Base-by-base conservation (phyloP, 805 yeast genomes). In the Schwanniomyces pseudopolymorphus region DNA sequence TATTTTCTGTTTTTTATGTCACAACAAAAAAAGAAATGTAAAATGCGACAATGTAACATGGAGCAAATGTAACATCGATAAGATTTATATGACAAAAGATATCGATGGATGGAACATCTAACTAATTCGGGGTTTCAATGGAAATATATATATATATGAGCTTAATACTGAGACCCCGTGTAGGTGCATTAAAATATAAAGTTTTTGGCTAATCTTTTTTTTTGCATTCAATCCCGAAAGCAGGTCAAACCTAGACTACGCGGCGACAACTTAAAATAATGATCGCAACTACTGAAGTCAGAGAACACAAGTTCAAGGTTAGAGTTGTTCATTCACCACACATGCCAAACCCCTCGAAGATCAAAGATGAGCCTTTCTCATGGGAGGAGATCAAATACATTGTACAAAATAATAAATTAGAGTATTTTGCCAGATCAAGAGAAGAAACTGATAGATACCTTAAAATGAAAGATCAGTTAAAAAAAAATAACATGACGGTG, bases 361-460 rank as follows among this genome's bases (percentile, higher is more conserved):
- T 65, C 9, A 46, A 48, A 40, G 59, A 56, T 11, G 45, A 54
- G 14, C 79, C 82, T 2, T 74, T 78, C 51, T 55, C 70, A 2
- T 83, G 86, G 83, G 58, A 59, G 8, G 71, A 74, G 39, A 67
- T 74, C 7, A 53, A 58, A 31, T 51, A 64, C 9, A 64, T 77
- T 19, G 67, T 81, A 2, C 47, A 47, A 0, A 48, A 64, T 5
- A 79, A 79, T 46, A 63, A 71, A 37, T 66, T 83, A 35, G 77
- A 76, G 31, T 55, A 58, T 21, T 66, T 84, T 43, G 78, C 79
- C 39, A 67, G 91, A 51, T 73, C 80, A 4, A 60, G 63, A 11
- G 65, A 56, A 21, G 71, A 67, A 27, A 68, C 79, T n/a, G 61
- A 64, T 3, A 57, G 58, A 43, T 85, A 85, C 54, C 58, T 63